These are phyloP conservation scores for Geotrichum citri-aurantii DNA, from an alignment of 1,139 yeast species.

Conservation along the genomic window DNA sequence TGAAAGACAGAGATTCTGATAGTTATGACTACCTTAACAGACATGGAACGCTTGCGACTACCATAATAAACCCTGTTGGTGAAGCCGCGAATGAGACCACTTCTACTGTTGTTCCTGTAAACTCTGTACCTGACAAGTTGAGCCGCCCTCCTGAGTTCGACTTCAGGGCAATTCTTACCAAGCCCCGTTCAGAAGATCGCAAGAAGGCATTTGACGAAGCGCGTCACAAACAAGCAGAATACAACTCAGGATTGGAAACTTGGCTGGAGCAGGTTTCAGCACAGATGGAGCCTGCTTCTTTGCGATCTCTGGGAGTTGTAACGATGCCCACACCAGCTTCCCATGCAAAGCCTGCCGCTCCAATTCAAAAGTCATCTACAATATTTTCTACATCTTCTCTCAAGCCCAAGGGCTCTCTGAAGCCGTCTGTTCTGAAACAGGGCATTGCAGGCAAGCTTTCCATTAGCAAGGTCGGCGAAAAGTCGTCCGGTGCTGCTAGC, in stretches of 20 bases:
- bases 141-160: constrained; percentile 36
- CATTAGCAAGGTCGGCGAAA: constrained; percentile 35
- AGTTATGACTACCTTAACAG: constrained; percentile 8
- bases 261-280: constrained; percentile 30
- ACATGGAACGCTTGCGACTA: constrained; percentile 13
- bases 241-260: constrained; percentile 34
- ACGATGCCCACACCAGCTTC: background rate
- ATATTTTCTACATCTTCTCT: constrained; percentile 4
- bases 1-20: background rate
- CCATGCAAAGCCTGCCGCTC: constrained; percentile 3
- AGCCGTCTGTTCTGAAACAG: constrained; percentile 12
- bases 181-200: constrained; percentile 27
- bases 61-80: background rate
- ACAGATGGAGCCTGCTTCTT: background rate
- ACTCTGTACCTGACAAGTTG: constrained; percentile 11
- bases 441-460: constrained; percentile 18
- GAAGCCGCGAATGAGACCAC: background rate
- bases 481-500: constrained; percentile 34
- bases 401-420: constrained; percentile 8
- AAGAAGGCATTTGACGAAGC: constrained; percentile 30
- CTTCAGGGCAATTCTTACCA: constrained; percentile 32
- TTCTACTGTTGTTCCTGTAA: background rate
- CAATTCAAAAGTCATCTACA: constrained; percentile 2
- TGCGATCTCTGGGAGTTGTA: background rate
- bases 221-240: constrained; percentile 30